These are phyloP conservation scores for Sicyos edulis DNA, from an alignment of 306 rosid genomes.

Conservation along the genomic window DNA sequence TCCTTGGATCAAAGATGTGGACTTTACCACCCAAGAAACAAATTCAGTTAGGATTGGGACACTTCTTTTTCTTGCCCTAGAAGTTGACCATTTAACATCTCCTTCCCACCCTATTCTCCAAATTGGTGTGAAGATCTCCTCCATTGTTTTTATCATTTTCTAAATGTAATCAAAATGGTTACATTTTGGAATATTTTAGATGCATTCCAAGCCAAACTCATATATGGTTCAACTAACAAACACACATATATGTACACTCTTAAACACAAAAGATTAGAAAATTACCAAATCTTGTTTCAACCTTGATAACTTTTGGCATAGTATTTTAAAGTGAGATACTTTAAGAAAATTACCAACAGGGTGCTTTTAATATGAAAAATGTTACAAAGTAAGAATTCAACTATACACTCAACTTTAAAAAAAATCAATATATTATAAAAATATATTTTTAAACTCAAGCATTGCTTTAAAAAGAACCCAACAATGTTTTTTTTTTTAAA, in stretches of 20 bases:
- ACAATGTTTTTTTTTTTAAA: no score
- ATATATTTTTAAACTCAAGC: no score
- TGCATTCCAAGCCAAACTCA: not conserved
- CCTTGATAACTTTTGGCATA: not conserved
- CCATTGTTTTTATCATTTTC: not conserved
- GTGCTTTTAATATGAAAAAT: not conserved
- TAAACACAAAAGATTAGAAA: no score
- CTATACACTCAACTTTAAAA: no score
- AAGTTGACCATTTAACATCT: constrained; percentile 1
- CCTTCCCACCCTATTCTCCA: not conserved
- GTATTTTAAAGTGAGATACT: not conserved
- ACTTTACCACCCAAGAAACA: constrained; percentile 3
- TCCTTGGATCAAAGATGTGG: constrained; percentile 11
- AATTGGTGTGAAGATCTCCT: not conserved
- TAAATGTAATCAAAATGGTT: not conserved
- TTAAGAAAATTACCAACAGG: not conserved
- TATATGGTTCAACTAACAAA: no score
- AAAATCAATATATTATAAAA: not conserved
- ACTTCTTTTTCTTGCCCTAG: not conserved
- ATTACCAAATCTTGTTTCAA: no score
- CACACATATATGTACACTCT: no score
- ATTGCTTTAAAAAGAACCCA: no score
- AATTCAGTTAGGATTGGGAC: not conserved
- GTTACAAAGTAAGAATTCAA: not conserved
- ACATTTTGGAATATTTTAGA: not conserved